Evolutionary conservation across 2,329 filamentous ascomycete species (phyloP).

Genomic region (Huntiella bhutanensis): DNA sequence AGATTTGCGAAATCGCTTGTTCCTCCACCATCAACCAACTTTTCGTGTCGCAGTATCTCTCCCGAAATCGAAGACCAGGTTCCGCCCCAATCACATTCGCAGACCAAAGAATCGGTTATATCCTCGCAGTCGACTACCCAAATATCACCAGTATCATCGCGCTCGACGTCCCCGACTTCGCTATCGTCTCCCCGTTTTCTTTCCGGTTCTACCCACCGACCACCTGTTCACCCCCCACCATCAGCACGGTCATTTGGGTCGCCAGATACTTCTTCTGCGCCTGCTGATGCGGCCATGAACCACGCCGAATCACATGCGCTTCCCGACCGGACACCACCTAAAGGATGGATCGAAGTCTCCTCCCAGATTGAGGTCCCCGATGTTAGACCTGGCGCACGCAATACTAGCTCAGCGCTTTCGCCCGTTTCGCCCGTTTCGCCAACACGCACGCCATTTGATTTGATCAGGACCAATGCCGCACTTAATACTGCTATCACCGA

Average conservation of each 20-base stretch:
- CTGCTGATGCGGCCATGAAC: constrained; percentile 4
- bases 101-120: no score
- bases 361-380: constrained; percentile 10
- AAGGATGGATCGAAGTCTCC: constrained; percentile 10
- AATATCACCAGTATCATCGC: not conserved
- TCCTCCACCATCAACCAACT: no score
- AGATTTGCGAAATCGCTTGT: no score
- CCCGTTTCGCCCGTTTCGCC: not conserved
- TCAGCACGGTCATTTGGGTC: not conserved
- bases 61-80: no score
- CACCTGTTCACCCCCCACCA: no score
- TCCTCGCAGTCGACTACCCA: no score
- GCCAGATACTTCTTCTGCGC: not conserved
- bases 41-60: no score
- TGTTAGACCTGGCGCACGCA: constrained; percentile 4
- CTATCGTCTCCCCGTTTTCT: not conserved
- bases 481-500: not conserved
- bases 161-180: not conserved
- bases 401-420: not conserved
- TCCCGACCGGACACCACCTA: not conserved
- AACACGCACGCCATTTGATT: not conserved
- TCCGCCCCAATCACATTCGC: no score
- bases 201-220: not conserved
- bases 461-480: not conserved
- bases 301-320: constrained; percentile 5